Base-by-base conservation (phyloP, 805 yeast species). In the Candida cerambycidarum region DNA sequence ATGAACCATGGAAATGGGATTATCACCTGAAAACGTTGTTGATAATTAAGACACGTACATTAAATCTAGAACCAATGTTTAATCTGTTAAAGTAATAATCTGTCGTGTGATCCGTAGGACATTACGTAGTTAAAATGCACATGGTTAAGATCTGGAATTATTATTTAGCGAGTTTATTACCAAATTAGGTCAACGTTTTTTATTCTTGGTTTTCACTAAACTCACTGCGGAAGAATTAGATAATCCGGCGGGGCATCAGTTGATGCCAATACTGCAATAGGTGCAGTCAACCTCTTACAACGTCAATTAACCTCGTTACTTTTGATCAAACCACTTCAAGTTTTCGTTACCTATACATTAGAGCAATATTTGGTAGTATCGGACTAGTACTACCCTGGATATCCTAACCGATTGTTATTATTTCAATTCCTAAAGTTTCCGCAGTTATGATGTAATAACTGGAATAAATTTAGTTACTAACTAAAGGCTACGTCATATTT, bases 161-260 rank as follows among this genome's bases (percentile, higher is more conserved):
- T 19, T 32, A 32, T 32, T 21, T 18, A 32, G 35, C 35, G 35
- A 32, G 12, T 3, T 32, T 13, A 32, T 19, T 32, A 7, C 35
- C 35, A 11, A 6, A 11, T 32, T 32, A n/a, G 35, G 35, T 8
- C 18, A 11, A 18, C 25, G 35, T 12, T 18, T 32, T 12, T 18
- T 32, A n/a, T 18, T 18, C 21, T 15, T 11, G 10, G 16, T n/a
- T 13, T 5, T 12, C 13, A 5, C 33, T 13, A 5, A 30, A n/a
- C 6, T 15, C 15, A 32, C 35, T 14, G 27, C 29, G 29, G 38
- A 24, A 34, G 13, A 24, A 34, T 14, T 25, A 23, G n/a, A 13
- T 34, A 34, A 34, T 34, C 38, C 38, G 38, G 38, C 27, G 38
- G 38, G 38, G 38, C 38, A 34, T 34, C 38, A 24, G 21, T 13